These are phyloP conservation scores for Trichoderma hamatum DNA, from an alignment of 2,329 filamentous ascomycete species.

Conservation along the genomic window DNA sequence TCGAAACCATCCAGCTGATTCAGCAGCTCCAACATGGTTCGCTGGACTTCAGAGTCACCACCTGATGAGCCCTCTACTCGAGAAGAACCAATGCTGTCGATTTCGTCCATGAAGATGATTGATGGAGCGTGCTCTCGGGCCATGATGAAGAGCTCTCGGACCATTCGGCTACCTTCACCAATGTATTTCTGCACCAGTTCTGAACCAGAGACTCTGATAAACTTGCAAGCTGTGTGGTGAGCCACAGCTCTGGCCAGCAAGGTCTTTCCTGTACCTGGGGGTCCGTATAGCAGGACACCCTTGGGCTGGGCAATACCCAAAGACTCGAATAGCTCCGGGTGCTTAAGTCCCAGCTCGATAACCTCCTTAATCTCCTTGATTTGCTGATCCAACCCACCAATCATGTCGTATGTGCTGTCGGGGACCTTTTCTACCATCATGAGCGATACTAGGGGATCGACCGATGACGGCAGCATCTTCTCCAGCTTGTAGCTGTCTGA, in stretches of 20 bases:
- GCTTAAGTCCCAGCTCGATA: slow-evolving; percentile 96
- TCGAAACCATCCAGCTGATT: slow-evolving; percentile 99
- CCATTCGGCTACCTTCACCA: slow-evolving; percentile 96
- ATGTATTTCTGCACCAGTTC: slow-evolving; percentile 99
- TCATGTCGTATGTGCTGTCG: slow-evolving; percentile 99
- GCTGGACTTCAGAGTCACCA: slow-evolving; percentile 96
- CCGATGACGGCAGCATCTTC: slow-evolving; percentile 96
- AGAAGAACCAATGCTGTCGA: slow-evolving; percentile 97
- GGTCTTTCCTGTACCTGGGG: slow-evolving; percentile 96
- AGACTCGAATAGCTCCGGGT: slow-evolving; percentile 98
- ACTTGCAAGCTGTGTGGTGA: slow-evolving; percentile 98
- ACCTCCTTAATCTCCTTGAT: slow-evolving; percentile 99
- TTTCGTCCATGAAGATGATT: slow-evolving; percentile 99
- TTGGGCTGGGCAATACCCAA: slow-evolving; percentile 98
- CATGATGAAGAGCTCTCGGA: slow-evolving; percentile 99
- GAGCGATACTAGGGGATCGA: slow-evolving; percentile 96
- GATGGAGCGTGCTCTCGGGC: slow-evolving; percentile 95
- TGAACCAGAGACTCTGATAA: slow-evolving; percentile 94
- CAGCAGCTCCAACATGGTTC: slow-evolving; percentile 96
- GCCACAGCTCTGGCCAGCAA: slow-evolving; percentile 92
- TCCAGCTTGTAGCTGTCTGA: slow-evolving; percentile 99
- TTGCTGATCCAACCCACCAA: slow-evolving; percentile 96
- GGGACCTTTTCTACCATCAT: slow-evolving; percentile 99
- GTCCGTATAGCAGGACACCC: slow-evolving; percentile 93
- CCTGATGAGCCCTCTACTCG: slow-evolving; percentile 94